Evolutionary conservation across 495 filamentous ascomycete genomes (phyloP).

Genomic region (Bryoglossum gracile): DNA sequence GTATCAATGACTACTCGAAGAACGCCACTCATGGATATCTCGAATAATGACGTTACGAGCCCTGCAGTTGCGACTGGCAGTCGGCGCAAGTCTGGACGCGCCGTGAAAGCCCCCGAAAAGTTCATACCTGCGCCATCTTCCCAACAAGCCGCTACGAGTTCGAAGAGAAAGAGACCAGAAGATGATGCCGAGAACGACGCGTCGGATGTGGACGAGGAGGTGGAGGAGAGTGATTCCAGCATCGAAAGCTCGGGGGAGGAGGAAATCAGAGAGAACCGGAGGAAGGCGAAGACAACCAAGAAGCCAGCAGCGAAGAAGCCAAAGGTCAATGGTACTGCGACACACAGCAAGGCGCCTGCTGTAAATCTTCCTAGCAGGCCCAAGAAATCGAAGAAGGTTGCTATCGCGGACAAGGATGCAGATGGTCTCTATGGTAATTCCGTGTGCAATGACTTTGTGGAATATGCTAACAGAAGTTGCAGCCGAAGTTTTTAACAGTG

Average conservation of each 20-base stretch:
- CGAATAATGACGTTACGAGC: slow-evolving; percentile 50
- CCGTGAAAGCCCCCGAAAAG: slow-evolving; percentile 63
- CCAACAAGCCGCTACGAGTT: slow-evolving; percentile 24
- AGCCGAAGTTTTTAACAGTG: slow-evolving; percentile 79
- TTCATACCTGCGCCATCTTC: slow-evolving; percentile 44
- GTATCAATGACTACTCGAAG: slow-evolving; percentile 26
- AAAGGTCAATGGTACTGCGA: slow-evolving; percentile 55
- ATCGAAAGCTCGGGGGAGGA: slow-evolving; percentile 33
- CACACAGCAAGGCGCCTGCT: slow-evolving; percentile 31
- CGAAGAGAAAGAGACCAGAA: slow-evolving; percentile 50
- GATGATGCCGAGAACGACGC: slow-evolving; percentile 29
- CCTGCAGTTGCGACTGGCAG: slow-evolving; percentile 40
- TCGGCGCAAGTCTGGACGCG: slow-evolving; percentile 75
- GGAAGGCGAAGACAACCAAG: slow-evolving; percentile 33
- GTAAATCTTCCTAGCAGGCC: slow-evolving; percentile 53
- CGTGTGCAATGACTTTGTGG: background rate
- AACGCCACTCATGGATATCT: slow-evolving; percentile 51
- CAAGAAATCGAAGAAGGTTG: slow-evolving; percentile 47
- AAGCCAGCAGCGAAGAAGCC: slow-evolving; percentile 68
- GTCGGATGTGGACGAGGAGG: slow-evolving; percentile 31
- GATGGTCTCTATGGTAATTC: slow-evolving; percentile 71
- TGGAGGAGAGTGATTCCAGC: slow-evolving; percentile 33
- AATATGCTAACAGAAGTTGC: slow-evolving; percentile 6
- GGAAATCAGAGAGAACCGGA: slow-evolving; percentile 39
- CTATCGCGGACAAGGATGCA: slow-evolving; percentile 44